These are phyloP conservation scores for Endoconidiophora polonica DNA, from an alignment of 2,329 filamentous ascomycete species.

Conservation along the genomic window DNA sequence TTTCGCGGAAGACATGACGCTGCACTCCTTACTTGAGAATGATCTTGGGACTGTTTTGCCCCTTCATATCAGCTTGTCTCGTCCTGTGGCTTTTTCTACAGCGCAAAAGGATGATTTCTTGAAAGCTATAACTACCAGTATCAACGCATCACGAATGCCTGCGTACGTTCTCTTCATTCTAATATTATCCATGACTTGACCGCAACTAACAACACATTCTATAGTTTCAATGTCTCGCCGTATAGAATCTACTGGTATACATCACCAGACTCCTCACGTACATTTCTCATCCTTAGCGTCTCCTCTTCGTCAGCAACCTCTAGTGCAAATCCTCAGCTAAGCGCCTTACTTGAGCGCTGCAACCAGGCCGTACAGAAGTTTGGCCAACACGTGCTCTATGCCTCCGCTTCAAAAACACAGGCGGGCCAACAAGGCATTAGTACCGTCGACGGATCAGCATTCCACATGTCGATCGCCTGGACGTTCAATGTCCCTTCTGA, in stretches of 20 bases:
- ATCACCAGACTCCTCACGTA: conserved; percentile 46
- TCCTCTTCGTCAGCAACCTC: conserved; percentile 17
- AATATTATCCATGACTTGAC: conserved; percentile 20
- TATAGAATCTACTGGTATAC: conserved; percentile 31
- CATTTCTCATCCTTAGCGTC: conserved; percentile 67
- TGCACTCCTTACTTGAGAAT: conserved; percentile 57
- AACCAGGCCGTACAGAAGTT: conserved; percentile 9
- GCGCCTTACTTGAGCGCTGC: conserved; percentile 45
- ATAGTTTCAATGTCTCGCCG: conserved; percentile 25
- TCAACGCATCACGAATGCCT: conserved; percentile 18
- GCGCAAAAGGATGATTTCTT: conserved; percentile 56
- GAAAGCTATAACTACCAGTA: conserved; percentile 29
- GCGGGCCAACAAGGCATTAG: background rate
- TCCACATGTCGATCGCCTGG: conserved; percentile 89
- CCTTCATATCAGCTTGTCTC: conserved; percentile 80
- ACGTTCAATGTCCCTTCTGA: conserved; percentile 34
- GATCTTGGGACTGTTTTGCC: conserved; percentile 64
- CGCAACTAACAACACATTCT: conserved; percentile 1
- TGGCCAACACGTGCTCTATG: background rate
- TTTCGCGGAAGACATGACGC: conserved; percentile 21
- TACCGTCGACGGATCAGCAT: conserved; percentile 30
- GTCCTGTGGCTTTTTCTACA: conserved; percentile 58
- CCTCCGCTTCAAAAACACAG: background rate
- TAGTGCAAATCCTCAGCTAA: conserved; percentile 34
- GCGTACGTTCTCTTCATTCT: conserved; percentile 6